phyloP scores from a whole-genome alignment of 805 yeast species.

The Clavispora vitiphila region DNA sequence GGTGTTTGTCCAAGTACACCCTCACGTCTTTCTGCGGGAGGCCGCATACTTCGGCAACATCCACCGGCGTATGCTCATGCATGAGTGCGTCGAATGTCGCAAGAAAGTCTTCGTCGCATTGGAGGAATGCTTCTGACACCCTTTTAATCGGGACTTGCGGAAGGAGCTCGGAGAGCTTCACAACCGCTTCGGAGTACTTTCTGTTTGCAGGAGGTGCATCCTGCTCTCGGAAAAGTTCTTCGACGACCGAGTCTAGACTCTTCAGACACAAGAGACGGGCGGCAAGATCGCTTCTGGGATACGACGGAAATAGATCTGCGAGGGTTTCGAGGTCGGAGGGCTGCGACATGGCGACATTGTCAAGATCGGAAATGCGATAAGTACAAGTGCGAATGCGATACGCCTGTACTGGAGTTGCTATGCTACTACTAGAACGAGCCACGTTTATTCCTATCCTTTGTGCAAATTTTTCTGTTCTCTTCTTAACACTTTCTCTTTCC shows the following conservation, averaged over 20 bases:
- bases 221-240: slow-evolving; percentile 18
- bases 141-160: slow-evolving; percentile 33
- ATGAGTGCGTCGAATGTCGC: slow-evolving; percentile 19
- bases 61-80: slow-evolving; percentile 1
- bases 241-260: slow-evolving; percentile 21
- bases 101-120: slow-evolving; percentile 26
- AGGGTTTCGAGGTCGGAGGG: slow-evolving; percentile 17
- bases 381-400: not conserved
- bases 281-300: slow-evolving; percentile 22
- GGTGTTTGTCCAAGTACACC: slow-evolving; percentile 22
- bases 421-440: too few relatives aligned
- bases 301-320: slow-evolving; percentile 24
- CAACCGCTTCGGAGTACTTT: slow-evolving; percentile 9
- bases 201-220: not conserved
- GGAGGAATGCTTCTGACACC: slow-evolving; percentile 25
- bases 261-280: slow-evolving; percentile 17
- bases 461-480: too few relatives aligned
- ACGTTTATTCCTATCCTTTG: not conserved
- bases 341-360: slow-evolving; percentile 9
- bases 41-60: not conserved
- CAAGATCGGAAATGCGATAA: not conserved
- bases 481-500: too few relatives aligned
- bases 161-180: slow-evolving; percentile 38
- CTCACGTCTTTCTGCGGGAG: slow-evolving; percentile 1
- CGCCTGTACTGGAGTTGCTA: too few relatives aligned